Evolutionary conservation across 2,329 filamentous ascomycete species (phyloP).

Genomic region (Penicillium sclerotiorum): DNA sequence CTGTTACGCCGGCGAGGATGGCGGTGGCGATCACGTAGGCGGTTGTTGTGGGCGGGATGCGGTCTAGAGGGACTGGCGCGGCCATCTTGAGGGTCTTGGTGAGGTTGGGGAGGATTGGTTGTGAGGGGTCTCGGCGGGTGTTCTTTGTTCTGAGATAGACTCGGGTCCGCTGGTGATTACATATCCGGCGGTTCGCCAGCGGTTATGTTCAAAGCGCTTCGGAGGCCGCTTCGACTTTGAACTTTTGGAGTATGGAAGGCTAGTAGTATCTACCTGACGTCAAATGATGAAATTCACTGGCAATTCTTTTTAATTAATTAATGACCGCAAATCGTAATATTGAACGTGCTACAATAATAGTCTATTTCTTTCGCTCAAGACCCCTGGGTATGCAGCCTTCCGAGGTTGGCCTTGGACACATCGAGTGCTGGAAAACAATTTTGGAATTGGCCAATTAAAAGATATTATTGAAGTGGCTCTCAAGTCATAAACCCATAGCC

Average conservation of each 20-base stretch:
- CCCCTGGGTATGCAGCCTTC: too few relatives aligned
- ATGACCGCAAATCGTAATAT: too few relatives aligned
- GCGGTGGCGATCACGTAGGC: conserved; percentile 72
- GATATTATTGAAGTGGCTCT: conserved; percentile 12
- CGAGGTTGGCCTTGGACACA: too few relatives aligned
- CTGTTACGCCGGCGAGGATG: conserved; percentile 71
- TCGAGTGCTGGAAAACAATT: too few relatives aligned
- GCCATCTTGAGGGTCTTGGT: conserved; percentile 28
- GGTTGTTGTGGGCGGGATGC: conserved; percentile 54
- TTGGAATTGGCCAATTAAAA: background rate
- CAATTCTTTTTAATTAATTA: too few relatives aligned
- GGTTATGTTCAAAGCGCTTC: background rate
- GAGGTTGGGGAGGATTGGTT: background rate
- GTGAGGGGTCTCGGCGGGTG: background rate
- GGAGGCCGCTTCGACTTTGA: background rate
- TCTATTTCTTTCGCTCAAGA: too few relatives aligned
- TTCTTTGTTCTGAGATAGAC: background rate
- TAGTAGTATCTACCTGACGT: too few relatives aligned
- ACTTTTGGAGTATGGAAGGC: background rate
- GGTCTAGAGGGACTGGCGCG: conserved; percentile 37
- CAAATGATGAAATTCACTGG: too few relatives aligned
- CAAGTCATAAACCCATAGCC: conserved; percentile 5
- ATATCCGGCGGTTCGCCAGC: background rate
- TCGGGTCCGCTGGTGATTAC: background rate
- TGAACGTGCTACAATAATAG: too few relatives aligned